A percentile compares a stretch with the other conserved stretches of the same genome.
Evolutionary conservation across 2,329 filamentous ascomycete genomes (phyloP).

Genomic region (Pseudocercospora ulei): DNA sequence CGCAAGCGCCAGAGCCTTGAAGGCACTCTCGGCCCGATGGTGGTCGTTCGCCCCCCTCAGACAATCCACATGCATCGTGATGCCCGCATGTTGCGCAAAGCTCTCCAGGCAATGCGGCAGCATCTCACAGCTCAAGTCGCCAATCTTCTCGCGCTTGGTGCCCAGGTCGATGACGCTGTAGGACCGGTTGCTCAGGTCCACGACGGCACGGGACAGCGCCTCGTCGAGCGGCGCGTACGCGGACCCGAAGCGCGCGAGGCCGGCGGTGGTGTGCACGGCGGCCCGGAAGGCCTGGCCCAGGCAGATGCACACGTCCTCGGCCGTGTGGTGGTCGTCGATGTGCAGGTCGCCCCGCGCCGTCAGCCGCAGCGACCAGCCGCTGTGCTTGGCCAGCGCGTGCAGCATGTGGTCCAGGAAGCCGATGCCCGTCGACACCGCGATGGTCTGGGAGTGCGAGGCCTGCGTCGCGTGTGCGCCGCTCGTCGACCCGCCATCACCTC

Average conservation of each 20-base stretch:
- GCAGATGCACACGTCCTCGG: constrained; percentile 88
- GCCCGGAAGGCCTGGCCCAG: constrained; percentile 73
- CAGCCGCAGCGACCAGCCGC: constrained; percentile 81
- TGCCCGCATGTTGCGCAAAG: constrained; percentile 79
- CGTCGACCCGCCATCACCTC: too few relatives aligned
- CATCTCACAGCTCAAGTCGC: constrained; percentile 91
- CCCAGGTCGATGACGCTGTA: constrained; percentile 76
- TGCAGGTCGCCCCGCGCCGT: constrained; percentile 80
- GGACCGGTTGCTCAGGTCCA: constrained; percentile 88
- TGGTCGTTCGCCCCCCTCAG: constrained; percentile 87
- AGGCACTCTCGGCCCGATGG: constrained; percentile 89
- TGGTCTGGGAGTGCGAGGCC: constrained; percentile 71
- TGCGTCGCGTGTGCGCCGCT: constrained; percentile 70
- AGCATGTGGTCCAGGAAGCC: constrained; percentile 99
- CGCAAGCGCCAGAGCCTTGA: constrained; percentile 90
- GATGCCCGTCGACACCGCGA: constrained; percentile 83
- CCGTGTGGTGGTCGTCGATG: constrained; percentile 97
- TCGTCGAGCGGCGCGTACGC: constrained; percentile 93
- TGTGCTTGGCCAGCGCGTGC: constrained; percentile 90
- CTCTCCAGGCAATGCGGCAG: constrained; percentile 89
- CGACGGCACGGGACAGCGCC: constrained; percentile 81
- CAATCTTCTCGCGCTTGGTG: constrained; percentile 82
- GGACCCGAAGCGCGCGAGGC: constrained; percentile 80
- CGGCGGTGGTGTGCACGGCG: constrained; percentile 66
- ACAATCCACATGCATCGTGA: constrained; percentile 94